phyloP scores from a whole-genome alignment of 805 yeast species.

The Kluyveromyces aestuarii region DNA sequence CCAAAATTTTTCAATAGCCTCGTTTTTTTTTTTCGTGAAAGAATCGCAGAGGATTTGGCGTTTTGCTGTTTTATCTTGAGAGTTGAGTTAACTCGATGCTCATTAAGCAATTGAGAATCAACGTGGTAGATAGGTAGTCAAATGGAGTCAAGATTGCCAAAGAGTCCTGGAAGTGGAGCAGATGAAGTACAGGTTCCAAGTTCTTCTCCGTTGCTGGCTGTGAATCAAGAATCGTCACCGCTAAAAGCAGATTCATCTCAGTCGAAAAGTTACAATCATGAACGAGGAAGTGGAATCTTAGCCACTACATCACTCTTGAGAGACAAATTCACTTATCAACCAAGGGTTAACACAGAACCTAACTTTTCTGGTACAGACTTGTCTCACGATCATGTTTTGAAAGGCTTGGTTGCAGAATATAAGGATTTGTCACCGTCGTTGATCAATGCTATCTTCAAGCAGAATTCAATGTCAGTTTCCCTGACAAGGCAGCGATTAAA shows the following conservation, averaged over 20 bases:
- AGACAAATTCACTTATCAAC: conserved; percentile 7
- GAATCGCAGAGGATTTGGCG: background rate
- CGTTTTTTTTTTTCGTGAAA: background rate
- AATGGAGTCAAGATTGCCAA: conserved; percentile 6
- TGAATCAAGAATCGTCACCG: conserved; percentile 16
- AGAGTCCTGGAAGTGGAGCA: conserved; percentile 14
- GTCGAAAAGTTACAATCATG: background rate
- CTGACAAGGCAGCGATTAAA: conserved; percentile 27
- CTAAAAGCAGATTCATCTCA: conserved; percentile 13
- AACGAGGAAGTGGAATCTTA: background rate
- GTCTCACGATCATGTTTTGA: conserved; percentile 1
- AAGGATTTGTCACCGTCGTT: conserved; percentile 27
- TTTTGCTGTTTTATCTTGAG: too few species aligned
- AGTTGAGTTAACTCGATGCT: too few species aligned
- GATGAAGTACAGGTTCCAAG: conserved; percentile 41
- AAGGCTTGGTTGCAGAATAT: conserved; percentile 19
- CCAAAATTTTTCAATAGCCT: background rate
- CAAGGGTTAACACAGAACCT: background rate
- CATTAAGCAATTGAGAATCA: background rate
- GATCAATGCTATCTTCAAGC: conserved; percentile 32
- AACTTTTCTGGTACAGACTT: background rate
- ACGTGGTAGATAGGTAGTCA: background rate
- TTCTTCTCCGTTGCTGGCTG: conserved; percentile 29
- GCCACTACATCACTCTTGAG: conserved; percentile 3
- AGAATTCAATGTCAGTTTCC: conserved; percentile 30